A percentile compares a stretch with the other conserved stretches of the same genome.
These are phyloP conservation scores for Nymphaea thermarum DNA, from an alignment of 164 flowering plant species.

Conservation along the genomic window DNA sequence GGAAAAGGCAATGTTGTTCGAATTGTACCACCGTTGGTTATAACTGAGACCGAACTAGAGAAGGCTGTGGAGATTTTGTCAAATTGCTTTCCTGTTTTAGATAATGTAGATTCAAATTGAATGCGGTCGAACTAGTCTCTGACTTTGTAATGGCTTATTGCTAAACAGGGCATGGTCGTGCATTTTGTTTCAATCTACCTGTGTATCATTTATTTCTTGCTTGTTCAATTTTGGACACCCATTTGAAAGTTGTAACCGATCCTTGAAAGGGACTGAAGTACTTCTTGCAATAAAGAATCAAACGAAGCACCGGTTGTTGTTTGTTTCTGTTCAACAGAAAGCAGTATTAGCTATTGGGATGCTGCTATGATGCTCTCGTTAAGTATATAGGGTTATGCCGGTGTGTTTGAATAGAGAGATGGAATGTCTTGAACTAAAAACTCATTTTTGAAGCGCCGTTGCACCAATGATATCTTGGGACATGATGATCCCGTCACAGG, in stretches of 20 bases:
- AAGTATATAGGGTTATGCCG: no score
- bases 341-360: not conserved
- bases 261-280: not conserved
- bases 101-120: constrained; percentile 8
- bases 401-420: no score
- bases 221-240: not conserved
- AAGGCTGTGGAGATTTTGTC: constrained; percentile 42
- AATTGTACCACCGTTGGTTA: constrained; percentile 82
- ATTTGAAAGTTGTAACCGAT: not conserved
- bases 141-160: not conserved
- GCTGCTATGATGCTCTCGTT: not conserved
- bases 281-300: not conserved
- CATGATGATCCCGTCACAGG: no score
- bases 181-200: not conserved
- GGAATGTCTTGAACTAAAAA: no score
- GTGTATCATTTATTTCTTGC: not conserved
- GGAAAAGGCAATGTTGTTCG: constrained; percentile 88
- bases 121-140: not conserved
- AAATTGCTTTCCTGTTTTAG: constrained; percentile 38
- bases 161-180: not conserved
- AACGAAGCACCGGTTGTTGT: not conserved
- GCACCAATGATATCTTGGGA: no score
- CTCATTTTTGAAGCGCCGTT: no score
- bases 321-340: not conserved
- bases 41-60: constrained; percentile 57